Evolutionary conservation across 805 yeast species (phyloP), one percentile per base, ranked within the genome.

Genomic region (Yamadazyma ubonensis): DNA sequence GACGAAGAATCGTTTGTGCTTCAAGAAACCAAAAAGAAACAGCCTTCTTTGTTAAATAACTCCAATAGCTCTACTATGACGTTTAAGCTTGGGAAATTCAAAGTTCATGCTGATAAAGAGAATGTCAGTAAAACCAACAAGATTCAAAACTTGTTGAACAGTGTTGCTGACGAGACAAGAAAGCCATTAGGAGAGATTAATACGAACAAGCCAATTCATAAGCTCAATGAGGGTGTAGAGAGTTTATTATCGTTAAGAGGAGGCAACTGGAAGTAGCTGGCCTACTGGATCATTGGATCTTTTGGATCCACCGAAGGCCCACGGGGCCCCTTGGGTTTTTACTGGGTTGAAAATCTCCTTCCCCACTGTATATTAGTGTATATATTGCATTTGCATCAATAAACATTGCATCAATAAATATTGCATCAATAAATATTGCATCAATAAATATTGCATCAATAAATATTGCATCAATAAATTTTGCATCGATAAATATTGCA

Each of bases 231-330:
- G 42, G 63, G 70, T 29, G 69, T 67, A 14, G 63, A 68, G 35
- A 67, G 67, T 53, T 59, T 70, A 45, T 55, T 71, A 32, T 60
- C 71, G 19, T 54, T 70, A 39, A 63, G 62, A 54, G 43, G 59
- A 7, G 69, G 66, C 3, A 57, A 58, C 40, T 64, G 70, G 69
- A 54, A 51, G 35, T 43, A 33, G n/a, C n/a, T n/a, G n/a, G n/a
- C n/a, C n/a, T n/a, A n/a, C n/a, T n/a, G n/a, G n/a, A n/a, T n/a
- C n/a, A n/a, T n/a, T n/a, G n/a, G n/a, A n/a, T n/a, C n/a, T n/a
- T n/a, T n/a, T n/a, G n/a, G n/a, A n/a, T n/a, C n/a, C n/a, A n/a
- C n/a, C n/a, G n/a, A n/a, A n/a, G n/a, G n/a, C n/a, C n/a, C n/a
- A n/a, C n/a, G n/a, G n/a, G n/a, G n/a, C n/a, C n/a, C n/a, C n/a